Base-by-base conservation (phyloP, 768 basidiomycete species). In the Lactarius vividus region DNA sequence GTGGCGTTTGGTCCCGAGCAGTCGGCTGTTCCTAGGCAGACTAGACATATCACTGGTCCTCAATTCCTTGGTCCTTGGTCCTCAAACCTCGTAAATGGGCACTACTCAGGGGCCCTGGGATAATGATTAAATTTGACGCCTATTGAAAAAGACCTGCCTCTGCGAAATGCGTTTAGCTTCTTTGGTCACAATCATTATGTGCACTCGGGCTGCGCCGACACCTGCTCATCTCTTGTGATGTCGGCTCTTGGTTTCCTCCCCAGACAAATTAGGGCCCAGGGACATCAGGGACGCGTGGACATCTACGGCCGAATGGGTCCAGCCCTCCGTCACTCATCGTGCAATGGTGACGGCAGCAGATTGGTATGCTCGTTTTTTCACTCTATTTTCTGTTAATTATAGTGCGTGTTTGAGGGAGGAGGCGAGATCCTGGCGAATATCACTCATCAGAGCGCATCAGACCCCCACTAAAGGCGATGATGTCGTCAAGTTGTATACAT, bases 171-270 rank as follows among this genome's bases (percentile, higher is more conserved):
- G 53, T 67, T 59, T 67, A 67, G 52, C 61, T 67, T 54, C 40
- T 63, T 67, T 67, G 31, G 65, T 63, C 61, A 63, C 35, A 35
- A 23, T 26, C 5, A 35, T 5, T 42, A 57, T 46, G 26, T 42
- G 26, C 20, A 49, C 53, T 62, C 65, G 65, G 65, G 8, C 46
- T 62, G 42, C 62, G 66, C 66, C 66, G 62, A 59, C 35, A 37
- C n/a, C 20, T 58, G 7, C 52, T 66, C 40, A 35, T 44, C 60
- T 61, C 60, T 59, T 44, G 44, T 60, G 52, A 54, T 46, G 52
- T 65, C 64, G 57, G 65, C 40, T 63, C 60, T 42, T 53, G 61
- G 46, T 62, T 42, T 63, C 49, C 33, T 28, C 52, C 57, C 40
- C 57, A 28, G 57, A 49, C 40, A 58, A 58, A 62, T 62, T 62